phyloP scores from a whole-genome alignment of 495 filamentous ascomycete species.

The Annulohypoxylon moriforme region DNA sequence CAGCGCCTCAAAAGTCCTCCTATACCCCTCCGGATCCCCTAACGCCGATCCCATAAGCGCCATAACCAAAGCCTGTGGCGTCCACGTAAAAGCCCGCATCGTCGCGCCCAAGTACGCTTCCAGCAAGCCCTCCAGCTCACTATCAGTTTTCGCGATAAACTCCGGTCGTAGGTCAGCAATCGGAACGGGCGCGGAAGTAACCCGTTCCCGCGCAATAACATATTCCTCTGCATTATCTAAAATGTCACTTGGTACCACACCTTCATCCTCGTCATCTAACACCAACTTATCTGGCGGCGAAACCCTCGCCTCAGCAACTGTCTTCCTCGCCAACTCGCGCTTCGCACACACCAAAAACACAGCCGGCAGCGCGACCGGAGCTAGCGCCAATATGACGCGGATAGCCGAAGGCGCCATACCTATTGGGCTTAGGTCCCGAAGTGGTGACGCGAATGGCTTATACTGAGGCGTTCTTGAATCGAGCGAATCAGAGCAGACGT shows the following conservation, averaged over 20 bases:
- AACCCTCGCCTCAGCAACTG: conserved; percentile 1
- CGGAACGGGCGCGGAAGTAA: conserved; percentile 35
- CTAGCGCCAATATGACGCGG: conserved; percentile 26
- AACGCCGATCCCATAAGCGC: conserved; percentile 17
- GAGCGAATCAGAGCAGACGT: not conserved
- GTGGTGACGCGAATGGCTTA: no score
- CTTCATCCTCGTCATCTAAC: not conserved
- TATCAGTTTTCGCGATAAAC: not conserved
- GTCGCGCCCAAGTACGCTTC: conserved; percentile 46
- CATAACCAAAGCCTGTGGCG: conserved; percentile 49
- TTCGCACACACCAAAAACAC: conserved; percentile 25
- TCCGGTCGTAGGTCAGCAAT: not conserved
- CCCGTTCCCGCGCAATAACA: conserved; percentile 47
- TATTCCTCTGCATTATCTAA: conserved; percentile 12
- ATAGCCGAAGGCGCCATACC: conserved; percentile 12
- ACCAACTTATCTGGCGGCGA: conserved; percentile 29
- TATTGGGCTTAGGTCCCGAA: no score
- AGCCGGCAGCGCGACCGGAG: conserved; percentile 30
- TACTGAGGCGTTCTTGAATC: not conserved
- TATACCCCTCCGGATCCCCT: conserved; percentile 9
- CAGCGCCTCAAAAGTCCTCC: conserved; percentile 35
- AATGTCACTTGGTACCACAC: conserved; percentile 14
- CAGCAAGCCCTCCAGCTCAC: conserved; percentile 18
- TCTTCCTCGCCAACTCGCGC: conserved; percentile 16
- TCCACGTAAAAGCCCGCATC: conserved; percentile 48